phyloP scores from a whole-genome alignment of 345 rosid species.

The Draba incana region DNA sequence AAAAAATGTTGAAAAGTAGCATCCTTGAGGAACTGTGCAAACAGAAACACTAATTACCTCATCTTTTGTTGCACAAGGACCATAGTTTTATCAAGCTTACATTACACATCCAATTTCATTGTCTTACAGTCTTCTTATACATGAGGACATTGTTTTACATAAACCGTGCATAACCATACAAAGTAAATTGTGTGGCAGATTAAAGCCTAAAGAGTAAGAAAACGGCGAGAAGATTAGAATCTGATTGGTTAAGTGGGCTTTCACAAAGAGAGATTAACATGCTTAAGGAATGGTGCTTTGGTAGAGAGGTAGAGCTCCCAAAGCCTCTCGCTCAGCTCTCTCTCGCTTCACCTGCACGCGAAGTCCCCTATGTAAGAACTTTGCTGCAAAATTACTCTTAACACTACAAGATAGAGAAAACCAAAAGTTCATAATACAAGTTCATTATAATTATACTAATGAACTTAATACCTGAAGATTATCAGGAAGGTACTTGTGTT shows the following conservation, averaged over 20 bases:
- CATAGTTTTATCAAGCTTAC: background rate
- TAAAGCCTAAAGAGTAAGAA: slow-evolving; percentile 7
- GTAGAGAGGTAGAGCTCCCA: slow-evolving; percentile 89
- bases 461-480: too few species aligned
- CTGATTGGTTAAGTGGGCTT: background rate
- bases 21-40: slow-evolving; percentile 8
- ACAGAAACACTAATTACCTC: background rate
- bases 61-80: too few species aligned
- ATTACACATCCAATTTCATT: background rate
- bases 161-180: background rate
- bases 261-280: slow-evolving; percentile 24
- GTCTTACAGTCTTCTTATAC: background rate
- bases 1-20: slow-evolving; percentile 28
- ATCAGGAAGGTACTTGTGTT: too few species aligned
- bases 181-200: slow-evolving; percentile 1
- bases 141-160: background rate
- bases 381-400: background rate
- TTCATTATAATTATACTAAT: background rate
- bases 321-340: slow-evolving; percentile 79
- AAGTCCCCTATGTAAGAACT: background rate
- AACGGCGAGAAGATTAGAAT: background rate
- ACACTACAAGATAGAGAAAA: background rate
- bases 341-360: slow-evolving; percentile 71
- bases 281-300: slow-evolving; percentile 79
- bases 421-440: background rate